Base-by-base conservation (phyloP, 2,329 filamentous ascomycete species). In the Myriangium duriaei region DNA sequence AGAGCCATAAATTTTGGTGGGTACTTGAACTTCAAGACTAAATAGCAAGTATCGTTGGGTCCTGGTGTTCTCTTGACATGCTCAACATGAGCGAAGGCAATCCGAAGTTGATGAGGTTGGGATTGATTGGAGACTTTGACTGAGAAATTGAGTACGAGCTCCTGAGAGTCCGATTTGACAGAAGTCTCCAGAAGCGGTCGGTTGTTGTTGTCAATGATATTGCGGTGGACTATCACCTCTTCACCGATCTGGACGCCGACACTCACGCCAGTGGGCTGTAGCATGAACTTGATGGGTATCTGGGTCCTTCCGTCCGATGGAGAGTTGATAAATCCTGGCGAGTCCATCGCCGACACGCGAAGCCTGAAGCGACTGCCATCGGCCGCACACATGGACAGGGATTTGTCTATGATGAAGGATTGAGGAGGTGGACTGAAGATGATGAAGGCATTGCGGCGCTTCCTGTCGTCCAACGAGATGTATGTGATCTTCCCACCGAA, bases 231-330 rank as follows among this genome's bases (percentile, higher is more conserved):
- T 52, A 77, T 70, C 66, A 86, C 74, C 0, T 63, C 61, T 4
- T 71, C 65, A 1, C 65, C 57, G 1, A 68, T 48, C 58, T 75
- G 65, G 29, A 74, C 62, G 0, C 82, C 81, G 47, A 86, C 79
- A 12, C 74, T 67, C 2, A 86, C 49, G 0, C 58, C 34, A 3
- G 15, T 13, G 11, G 49, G 29, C 11, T 45, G 40, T 2, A 54
- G 13, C 3, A 17, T 41, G 33, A 47, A 47, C n/a, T 43, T 41
- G 17, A 48, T 40, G 2, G 44, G 40, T 12, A 49, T 42, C 3
- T 21, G 28, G 9, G 33, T 30, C 3, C 14, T 16, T 6, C 29
- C 4, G 7, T 42, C 30, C 11, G 21, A 26, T 36, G 10, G 9
- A 40, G 37, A 9, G 37, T 42, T 7, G 33, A 18, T 24, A 39